Evolutionary conservation across 2,329 filamentous ascomycete species (phyloP).

Genomic region (Claviceps arundinis): DNA sequence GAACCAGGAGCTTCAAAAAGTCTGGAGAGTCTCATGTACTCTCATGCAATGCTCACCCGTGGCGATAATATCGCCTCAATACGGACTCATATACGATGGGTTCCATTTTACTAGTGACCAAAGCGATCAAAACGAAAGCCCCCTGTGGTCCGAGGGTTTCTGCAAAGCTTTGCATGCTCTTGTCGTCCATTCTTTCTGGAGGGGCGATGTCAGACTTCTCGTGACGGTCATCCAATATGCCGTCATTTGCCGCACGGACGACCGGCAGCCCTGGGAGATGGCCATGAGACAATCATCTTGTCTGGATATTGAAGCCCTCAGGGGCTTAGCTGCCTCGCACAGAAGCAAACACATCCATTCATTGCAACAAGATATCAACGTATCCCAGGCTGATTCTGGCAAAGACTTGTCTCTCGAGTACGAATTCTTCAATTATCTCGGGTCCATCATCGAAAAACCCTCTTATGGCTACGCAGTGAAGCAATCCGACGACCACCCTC

Average conservation of each 20-base stretch:
- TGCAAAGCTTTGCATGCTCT: not conserved
- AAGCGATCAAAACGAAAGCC: not conserved
- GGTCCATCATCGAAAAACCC: not conserved
- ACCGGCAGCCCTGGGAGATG: constrained; percentile 2
- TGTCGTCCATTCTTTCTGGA: constrained; percentile 1
- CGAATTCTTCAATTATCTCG: not conserved
- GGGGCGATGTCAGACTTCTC: not conserved
- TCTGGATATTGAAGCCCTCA: not conserved
- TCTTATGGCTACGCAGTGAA: not conserved
- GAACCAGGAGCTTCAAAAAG: not conserved
- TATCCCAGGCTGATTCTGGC: not conserved
- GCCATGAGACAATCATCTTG: not conserved
- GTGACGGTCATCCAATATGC: constrained; percentile 1
- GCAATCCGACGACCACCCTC: not conserved
- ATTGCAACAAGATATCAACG: not conserved
- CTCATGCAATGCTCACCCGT: not conserved
- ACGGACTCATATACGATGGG: constrained; percentile 1
- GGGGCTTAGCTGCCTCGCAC: not conserved
- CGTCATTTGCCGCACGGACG: not conserved
- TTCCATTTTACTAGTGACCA: not conserved
- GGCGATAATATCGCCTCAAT: not conserved
- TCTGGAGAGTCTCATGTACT: not conserved
- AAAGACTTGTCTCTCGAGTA: not conserved
- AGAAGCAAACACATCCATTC: not conserved
- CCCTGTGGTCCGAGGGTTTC: constrained; percentile 1